Base-by-base conservation (phyloP, 2,329 filamentous ascomycete species). In the Dothiorella sarmentorum region DNA sequence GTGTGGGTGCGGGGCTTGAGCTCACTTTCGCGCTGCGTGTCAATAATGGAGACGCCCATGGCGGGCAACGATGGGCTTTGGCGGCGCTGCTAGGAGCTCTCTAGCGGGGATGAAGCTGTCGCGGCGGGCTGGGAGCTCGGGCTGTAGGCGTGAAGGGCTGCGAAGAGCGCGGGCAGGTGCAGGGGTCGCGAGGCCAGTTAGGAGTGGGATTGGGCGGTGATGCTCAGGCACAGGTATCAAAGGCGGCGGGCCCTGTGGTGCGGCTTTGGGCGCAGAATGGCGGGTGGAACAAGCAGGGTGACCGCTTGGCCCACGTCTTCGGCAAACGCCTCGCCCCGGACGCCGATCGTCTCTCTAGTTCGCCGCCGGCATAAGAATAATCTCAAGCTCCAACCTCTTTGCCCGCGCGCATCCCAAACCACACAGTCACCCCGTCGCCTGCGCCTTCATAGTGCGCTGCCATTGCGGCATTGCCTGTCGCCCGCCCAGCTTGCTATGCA, bases 41-140 rank as follows among this genome's bases (percentile, higher is more conserved):
- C 86, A 70, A 96, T 88, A 68, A 92, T 84, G 64, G 91, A 96
- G 75, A 88, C 80, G 68, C 85, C 88, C 91, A 96, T 96, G 68
- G 74, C 86, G 70, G 40, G 45, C 57, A 29, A 29, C 38, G 57
- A 22, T 33, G 56, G 42, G 55, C 43, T 29, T 56, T 40, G 27
- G 43, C 27, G 37, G 57, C 24, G 17, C 59, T 33, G 18, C 18
- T 44, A 53, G 49, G 31, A 53, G 33, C 49, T 53, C 49, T 3
- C 22, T 53, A 31, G 40, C 17, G 52, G 29, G 43, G 51, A 20
- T 44, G 55, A 42, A 17, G 56, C 20, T 22, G 53, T 29, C 29
- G 26, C 29, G 18, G 27, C 13, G 60, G 42, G 53, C 38, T 5
- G 33, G 10, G n/a, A 37, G 33, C 33, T 11, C 15, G 7, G 11